These are phyloP conservation scores for Solanum verrucosum DNA, from an alignment of 257 asterid genomes.

Conservation along the genomic window DNA sequence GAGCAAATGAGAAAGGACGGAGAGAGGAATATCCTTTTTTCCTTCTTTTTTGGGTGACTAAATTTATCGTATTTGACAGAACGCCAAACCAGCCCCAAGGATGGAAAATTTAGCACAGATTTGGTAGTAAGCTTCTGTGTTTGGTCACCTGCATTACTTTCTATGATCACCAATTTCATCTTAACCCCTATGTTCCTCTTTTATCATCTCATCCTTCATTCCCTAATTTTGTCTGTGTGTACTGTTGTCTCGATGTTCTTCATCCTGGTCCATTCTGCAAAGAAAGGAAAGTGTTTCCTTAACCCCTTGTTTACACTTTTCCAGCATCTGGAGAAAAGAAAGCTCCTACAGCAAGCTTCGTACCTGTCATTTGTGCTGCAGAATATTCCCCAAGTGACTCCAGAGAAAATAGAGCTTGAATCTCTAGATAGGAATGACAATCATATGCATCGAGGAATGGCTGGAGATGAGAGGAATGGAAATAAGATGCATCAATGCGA, in stretches of 20 bases:
- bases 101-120: background rate
- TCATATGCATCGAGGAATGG: background rate
- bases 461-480: too few species aligned
- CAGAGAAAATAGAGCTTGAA: background rate
- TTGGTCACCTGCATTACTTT: background rate
- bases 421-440: background rate
- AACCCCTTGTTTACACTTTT: background rate
- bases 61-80: background rate
- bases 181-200: background rate
- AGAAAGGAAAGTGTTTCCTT: background rate
- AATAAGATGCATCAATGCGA: too few species aligned
- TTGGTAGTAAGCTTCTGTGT: background rate
- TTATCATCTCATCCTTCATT: background rate
- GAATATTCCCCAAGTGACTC: background rate
- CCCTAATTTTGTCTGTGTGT: background rate
- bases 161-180: background rate
- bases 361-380: background rate
- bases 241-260: background rate
- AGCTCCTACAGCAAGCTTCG: background rate
- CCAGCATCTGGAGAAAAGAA: background rate
- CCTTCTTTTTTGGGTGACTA: background rate
- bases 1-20: slow-evolving; percentile 80
- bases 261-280: background rate
- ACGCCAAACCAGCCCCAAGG: background rate
- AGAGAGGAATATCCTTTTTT: slow-evolving; percentile 70